phyloP scores from a whole-genome alignment of 257 asterid genomes.

The Nicotiana obtusifolia region DNA sequence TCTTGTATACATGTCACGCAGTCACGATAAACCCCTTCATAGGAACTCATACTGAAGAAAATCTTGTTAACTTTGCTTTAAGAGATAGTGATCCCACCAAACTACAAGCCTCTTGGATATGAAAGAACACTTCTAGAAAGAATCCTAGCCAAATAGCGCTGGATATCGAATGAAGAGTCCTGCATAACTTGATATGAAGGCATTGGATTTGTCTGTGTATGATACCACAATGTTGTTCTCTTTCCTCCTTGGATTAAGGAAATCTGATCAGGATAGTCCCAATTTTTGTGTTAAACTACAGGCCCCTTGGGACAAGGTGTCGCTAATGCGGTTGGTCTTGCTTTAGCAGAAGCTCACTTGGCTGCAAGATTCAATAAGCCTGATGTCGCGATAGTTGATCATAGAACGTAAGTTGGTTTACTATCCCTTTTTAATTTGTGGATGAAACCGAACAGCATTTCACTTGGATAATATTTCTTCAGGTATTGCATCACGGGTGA shows the following conservation, averaged over 20 bases:
- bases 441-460: background rate
- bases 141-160: too few species aligned
- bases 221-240: background rate
- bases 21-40: background rate
- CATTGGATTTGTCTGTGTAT: background rate
- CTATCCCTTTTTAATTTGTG: background rate
- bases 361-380: slow-evolving; percentile 52
- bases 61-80: background rate
- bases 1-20: background rate
- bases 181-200: background rate
- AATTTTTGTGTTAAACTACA: slow-evolving; percentile 5
- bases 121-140: background rate
- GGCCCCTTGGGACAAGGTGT: slow-evolving; percentile 68
- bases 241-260: background rate
- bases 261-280: background rate
- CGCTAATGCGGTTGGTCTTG: slow-evolving; percentile 57
- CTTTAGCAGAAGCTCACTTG: slow-evolving; percentile 52
- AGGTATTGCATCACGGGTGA: slow-evolving; percentile 54
- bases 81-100: background rate
- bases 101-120: background rate
- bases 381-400: slow-evolving; percentile 40
- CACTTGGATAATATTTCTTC: slow-evolving; percentile 1
- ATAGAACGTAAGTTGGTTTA: slow-evolving; percentile 32
- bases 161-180: background rate
- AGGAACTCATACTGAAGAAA: background rate